These are phyloP conservation scores for Epichloe gansuensis DNA, from an alignment of 2,329 filamentous ascomycete species.

Conservation along the genomic window DNA sequence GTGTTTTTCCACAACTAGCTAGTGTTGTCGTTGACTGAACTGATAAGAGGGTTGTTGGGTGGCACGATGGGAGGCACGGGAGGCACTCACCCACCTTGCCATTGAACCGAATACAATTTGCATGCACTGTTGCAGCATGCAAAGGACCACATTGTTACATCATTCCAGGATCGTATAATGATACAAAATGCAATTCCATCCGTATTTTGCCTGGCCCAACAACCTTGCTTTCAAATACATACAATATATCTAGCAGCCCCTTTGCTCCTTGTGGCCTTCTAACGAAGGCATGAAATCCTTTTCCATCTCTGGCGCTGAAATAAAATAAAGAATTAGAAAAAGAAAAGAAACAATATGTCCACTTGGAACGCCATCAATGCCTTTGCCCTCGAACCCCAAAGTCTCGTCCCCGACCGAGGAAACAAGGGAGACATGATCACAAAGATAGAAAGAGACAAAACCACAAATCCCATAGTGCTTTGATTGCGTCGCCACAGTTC, in stretches of 20 bases:
- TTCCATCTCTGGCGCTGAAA: background rate
- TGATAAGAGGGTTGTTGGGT: no score
- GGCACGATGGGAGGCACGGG: no score
- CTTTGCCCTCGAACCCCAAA: background rate
- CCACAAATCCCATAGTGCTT: background rate
- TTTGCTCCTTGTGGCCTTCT: background rate
- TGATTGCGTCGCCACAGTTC: conserved; percentile 4
- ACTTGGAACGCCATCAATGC: background rate
- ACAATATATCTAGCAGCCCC: background rate
- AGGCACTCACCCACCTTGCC: no score
- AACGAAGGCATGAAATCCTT: background rate
- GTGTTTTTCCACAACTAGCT: background rate
- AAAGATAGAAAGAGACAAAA: background rate
- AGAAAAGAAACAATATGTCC: background rate
- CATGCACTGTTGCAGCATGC: background rate
- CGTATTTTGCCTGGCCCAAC: background rate
- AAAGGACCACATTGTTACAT: background rate
- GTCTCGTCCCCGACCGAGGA: background rate
- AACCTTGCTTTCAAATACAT: background rate
- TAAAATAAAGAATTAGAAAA: background rate
- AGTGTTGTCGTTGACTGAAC: no score
- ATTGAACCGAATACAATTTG: background rate
- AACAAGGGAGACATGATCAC: background rate
- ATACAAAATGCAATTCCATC: background rate
- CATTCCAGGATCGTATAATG: background rate